Evolutionary conservation across 2,329 filamentous ascomycete species (phyloP), one percentile per base, ranked within the genome.

Genomic region (Atkinsonella hypoxylon): DNA sequence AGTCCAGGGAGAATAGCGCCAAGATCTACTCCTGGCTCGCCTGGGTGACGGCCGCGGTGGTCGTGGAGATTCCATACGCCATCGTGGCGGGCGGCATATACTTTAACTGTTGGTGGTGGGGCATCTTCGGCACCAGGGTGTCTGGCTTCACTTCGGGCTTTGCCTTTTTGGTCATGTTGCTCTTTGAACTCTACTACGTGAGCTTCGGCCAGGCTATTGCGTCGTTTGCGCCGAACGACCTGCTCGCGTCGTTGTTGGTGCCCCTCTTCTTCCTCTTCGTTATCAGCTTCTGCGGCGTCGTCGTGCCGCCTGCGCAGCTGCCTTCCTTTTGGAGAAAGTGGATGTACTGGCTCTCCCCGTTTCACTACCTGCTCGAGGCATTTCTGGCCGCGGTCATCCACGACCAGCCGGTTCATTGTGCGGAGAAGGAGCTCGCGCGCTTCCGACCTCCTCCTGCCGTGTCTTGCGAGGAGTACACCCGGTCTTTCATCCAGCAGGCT

Each of bases 21-120:
- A 89, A 89, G 63, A 88, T 89, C 26, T 93, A 91, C 66, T 82
- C 79, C 1, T 89, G 86, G 85, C 66, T 77, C 13, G 83, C 85
- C 0, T 87, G 85, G 66, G 76, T 79, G 0, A 81, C 79, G 2
- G 82, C 78, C 0, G 75, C 77, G 1, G 75, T 89, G 5, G 57
- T 87, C 1, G 81, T 78, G 15, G 86, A 90, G 63, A 71, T 89
- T 0, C 86, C 86, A 0, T 88, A 87, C 56, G 75, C 77, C 0
- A 67, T 88, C 12, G 62, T 87, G 4, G 79, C 81, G 0, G 85
- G 81, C 0, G 79, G 75, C 0, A 49, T 67, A 1, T 67, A 67
- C 55, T 67, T 61, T 40, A 61, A 60, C 54, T 78, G 78, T 57
- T 86, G 81, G 82, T 84, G 69, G 67, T 74, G 68, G 66, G 69